phyloP scores from a whole-genome alignment of 2,329 filamentous ascomycete species.

The Trichoderma pleuroti region DNA sequence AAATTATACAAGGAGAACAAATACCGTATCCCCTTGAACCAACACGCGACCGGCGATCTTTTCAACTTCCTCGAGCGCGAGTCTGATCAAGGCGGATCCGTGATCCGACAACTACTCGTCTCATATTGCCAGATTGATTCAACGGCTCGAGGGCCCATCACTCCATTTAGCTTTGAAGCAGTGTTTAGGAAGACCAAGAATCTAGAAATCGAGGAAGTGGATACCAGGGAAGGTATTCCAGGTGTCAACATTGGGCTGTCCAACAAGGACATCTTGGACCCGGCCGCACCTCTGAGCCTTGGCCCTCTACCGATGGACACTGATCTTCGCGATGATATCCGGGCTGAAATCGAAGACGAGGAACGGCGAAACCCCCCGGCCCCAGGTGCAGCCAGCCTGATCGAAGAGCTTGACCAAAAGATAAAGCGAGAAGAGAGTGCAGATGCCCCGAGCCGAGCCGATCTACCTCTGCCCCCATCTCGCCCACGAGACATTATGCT shows the following conservation, averaged over 20 bases:
- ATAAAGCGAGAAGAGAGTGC: conserved; percentile 86
- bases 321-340: conserved; percentile 78
- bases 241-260: conserved; percentile 60
- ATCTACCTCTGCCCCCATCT: conserved; percentile 83
- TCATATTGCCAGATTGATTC: conserved; percentile 56
- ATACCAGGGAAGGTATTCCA: conserved; percentile 62
- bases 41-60: conserved; percentile 75
- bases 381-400: conserved; percentile 66
- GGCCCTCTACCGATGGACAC: conserved; percentile 80
- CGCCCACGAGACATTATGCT: conserved; percentile 86
- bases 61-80: conserved; percentile 90
- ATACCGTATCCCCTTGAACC: conserved; percentile 86
- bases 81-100: conserved; percentile 71
- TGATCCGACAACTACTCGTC: conserved; percentile 71
- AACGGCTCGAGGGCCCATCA: conserved; percentile 59
- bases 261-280: conserved; percentile 58
- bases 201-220: conserved; percentile 59
- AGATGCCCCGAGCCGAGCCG: conserved; percentile 73
- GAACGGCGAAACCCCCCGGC: conserved; percentile 72
- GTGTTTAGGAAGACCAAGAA: conserved; percentile 57
- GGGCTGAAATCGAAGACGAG: conserved; percentile 80
- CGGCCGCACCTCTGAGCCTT: conserved; percentile 62
- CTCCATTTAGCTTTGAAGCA: conserved; percentile 60
- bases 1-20: conserved; percentile 82
- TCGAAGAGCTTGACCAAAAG: conserved; percentile 84